These are phyloP conservation scores for Microsporum audouinii DNA, from an alignment of 2,329 filamentous ascomycete genomes.

Conservation along the genomic window DNA sequence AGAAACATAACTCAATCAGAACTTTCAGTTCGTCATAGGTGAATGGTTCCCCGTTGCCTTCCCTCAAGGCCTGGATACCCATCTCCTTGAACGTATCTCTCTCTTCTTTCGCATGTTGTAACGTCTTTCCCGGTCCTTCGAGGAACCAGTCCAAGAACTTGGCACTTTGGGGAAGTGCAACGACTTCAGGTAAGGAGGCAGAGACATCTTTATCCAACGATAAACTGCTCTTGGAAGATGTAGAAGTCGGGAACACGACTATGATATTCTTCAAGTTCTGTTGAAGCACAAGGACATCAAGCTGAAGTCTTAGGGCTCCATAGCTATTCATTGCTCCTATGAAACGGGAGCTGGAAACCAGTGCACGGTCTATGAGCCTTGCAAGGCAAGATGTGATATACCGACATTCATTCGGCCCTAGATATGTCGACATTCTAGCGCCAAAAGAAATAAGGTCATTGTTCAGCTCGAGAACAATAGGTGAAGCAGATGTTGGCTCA, in stretches of 20 bases:
- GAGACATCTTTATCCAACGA: slow-evolving; percentile 6
- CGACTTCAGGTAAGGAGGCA: slow-evolving; percentile 22
- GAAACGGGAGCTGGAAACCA: slow-evolving; percentile 59
- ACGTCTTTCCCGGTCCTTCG: slow-evolving; percentile 34
- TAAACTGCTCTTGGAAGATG: slow-evolving; percentile 13
- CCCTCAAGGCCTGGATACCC: slow-evolving; percentile 25
- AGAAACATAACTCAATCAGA: slow-evolving; percentile 37
- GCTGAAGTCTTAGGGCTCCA: slow-evolving; percentile 75
- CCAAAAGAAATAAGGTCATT: slow-evolving; percentile 77
- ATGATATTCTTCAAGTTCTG: slow-evolving; percentile 92
- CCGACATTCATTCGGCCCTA: slow-evolving; percentile 57
- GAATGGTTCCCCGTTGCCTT: slow-evolving; percentile 33
- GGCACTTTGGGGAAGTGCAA: slow-evolving; percentile 34
- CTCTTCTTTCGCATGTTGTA: slow-evolving; percentile 36
- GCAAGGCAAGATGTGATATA: slow-evolving; percentile 71
- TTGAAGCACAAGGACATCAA: slow-evolving; percentile 89
- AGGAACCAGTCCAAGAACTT: slow-evolving; percentile 40
- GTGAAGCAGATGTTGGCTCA: slow-evolving; percentile 37
- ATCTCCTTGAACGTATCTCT: slow-evolving; percentile 29
- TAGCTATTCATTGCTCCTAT: slow-evolving; percentile 74
- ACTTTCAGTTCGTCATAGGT: slow-evolving; percentile 37
- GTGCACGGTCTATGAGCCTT: slow-evolving; percentile 63
- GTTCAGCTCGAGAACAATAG: slow-evolving; percentile 72
- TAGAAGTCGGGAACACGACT: slow-evolving; percentile 18
- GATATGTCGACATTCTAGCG: slow-evolving; percentile 61